Percentiles rank a stretch among this genome's conserved stretches.
Conservation (phyloP, 768 basidiomycete species). For the Russula virescens region DNA sequence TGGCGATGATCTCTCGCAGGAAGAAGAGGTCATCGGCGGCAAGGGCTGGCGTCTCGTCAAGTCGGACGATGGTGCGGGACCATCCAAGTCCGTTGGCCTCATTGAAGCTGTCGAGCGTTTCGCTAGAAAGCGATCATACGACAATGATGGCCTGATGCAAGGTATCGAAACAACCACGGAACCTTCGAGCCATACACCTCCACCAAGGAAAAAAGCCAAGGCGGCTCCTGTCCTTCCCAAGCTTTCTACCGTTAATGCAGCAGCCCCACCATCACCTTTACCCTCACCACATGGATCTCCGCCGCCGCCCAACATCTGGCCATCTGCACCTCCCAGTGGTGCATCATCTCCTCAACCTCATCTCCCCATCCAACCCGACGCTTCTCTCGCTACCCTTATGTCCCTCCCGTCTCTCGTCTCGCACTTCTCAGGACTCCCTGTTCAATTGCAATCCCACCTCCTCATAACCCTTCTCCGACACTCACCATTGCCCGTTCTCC, state of each 20-base stretch:
- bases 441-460: constrained; percentile 85
- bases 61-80: constrained; percentile 51
- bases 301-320: constrained; percentile 68
- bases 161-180: constrained; percentile 59
- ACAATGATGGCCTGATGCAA: constrained; percentile 60
- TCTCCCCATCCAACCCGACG: constrained; percentile 74
- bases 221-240: constrained; percentile 53
- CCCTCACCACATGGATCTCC: constrained; percentile 86
- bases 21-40: constrained; percentile 59
- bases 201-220: constrained; percentile 73
- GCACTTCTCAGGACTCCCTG: constrained; percentile 76
- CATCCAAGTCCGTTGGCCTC: constrained; percentile 53
- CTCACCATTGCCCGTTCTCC: constrained; percentile 85
- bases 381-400: constrained; percentile 76
- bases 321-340: constrained; percentile 75
- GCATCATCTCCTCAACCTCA: constrained; percentile 60
- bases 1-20: constrained; percentile 62
- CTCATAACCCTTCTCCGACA: constrained; percentile 89
- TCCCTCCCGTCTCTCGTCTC: constrained; percentile 78
- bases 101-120: constrained; percentile 80
- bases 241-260: constrained; percentile 56
- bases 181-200: constrained; percentile 41
- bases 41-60: constrained; percentile 72
- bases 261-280: constrained; percentile 77
- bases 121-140: constrained; percentile 54